Evolutionary conservation across 345 rosid species (phyloP).

Genomic region (Nasturtium officinale): DNA sequence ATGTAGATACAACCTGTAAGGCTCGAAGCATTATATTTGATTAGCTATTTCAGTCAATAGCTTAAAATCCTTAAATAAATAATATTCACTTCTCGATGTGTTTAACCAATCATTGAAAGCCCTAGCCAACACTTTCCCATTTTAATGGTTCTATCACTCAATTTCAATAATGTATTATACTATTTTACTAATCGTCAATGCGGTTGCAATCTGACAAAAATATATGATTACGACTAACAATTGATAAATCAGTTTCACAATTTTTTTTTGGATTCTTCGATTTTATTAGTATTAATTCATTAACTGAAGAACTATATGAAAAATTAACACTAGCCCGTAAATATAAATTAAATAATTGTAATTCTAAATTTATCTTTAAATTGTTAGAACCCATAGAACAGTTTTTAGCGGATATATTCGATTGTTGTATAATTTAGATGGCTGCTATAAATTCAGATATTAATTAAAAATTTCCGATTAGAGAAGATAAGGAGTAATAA

Average conservation of each 20-base stretch:
- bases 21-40: conserved; percentile 17
- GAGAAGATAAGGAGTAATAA: neutral
- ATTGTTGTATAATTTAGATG: neutral
- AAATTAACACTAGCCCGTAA: neutral
- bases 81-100: conserved; percentile 29
- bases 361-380: neutral
- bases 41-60: neutral
- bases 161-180: neutral
- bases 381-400: neutral
- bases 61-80: conserved; percentile 4
- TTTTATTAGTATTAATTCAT: neutral
- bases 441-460: conserved; percentile 4
- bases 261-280: neutral
- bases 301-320: too few relatives aligned
- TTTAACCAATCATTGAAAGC: conserved; percentile 17
- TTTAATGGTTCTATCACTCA: neutral
- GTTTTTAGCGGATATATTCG: neutral
- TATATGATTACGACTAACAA: neutral
- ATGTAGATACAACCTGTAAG: conserved; percentile 38
- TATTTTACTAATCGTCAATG: neutral
- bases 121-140: conserved; percentile 8
- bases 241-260: neutral
- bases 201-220: neutral
- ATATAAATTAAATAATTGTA: neutral
- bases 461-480: neutral